These are phyloP conservation scores for Suhomyces taliae DNA, from an alignment of 1,139 yeast genomes.

Conservation along the genomic window DNA sequence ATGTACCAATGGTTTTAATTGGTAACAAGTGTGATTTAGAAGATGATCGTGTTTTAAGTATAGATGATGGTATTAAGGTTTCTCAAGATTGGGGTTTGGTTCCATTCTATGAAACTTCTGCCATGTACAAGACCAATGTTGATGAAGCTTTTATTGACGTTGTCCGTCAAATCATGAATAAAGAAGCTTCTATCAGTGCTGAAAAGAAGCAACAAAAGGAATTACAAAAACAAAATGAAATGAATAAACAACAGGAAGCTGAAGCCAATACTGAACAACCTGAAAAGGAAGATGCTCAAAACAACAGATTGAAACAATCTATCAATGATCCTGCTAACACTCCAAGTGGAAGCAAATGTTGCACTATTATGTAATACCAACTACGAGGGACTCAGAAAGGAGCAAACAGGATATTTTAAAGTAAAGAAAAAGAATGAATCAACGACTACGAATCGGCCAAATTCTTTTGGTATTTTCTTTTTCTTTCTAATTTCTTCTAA, in stretches of 20 bases:
- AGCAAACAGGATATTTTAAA: too few relatives aligned
- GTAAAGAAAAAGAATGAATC: too few relatives aligned
- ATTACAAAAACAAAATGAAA: slow-evolving; percentile 31
- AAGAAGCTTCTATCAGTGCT: slow-evolving; percentile 52
- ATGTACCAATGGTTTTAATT: slow-evolving; percentile 82
- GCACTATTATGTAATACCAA: slow-evolving; percentile 16
- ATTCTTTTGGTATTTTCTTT: too few relatives aligned
- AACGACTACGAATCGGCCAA: too few relatives aligned
- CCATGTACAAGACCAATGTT: slow-evolving; percentile 86
- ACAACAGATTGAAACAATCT: slow-evolving; percentile 17
- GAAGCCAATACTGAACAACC: background rate
- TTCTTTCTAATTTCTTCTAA: too few relatives aligned
- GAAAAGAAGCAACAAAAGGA: slow-evolving; percentile 50
- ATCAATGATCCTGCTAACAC: slow-evolving; percentile 13
- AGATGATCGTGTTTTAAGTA: slow-evolving; percentile 71
- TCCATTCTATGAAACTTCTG: slow-evolving; percentile 92
- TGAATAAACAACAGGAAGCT: slow-evolving; percentile 6
- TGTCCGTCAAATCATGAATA: slow-evolving; percentile 83
- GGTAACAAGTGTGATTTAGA: slow-evolving; percentile 87
- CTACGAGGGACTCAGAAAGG: background rate
- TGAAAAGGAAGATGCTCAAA: slow-evolving; percentile 10
- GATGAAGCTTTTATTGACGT: slow-evolving; percentile 88
- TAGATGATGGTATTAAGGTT: slow-evolving; percentile 78
- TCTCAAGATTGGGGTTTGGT: slow-evolving; percentile 87
- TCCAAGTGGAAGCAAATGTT: slow-evolving; percentile 15